These are phyloP conservation scores for Cercis canadensis DNA, from an alignment of 306 rosid genomes.

Conservation along the genomic window DNA sequence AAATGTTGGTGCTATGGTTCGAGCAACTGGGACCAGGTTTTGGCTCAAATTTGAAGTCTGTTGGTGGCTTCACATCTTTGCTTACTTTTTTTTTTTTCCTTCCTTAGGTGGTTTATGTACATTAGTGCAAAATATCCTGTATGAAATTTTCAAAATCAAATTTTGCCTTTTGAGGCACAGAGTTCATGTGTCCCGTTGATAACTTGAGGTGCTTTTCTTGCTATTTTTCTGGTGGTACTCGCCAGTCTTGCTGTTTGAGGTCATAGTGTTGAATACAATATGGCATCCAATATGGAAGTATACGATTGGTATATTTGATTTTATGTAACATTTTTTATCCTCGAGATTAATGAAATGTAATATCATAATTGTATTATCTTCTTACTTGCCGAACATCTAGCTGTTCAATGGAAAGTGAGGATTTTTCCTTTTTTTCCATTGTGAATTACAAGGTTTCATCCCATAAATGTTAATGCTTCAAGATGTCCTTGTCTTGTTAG, in stretches of 20 bases:
- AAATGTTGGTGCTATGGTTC: slow-evolving; percentile 47
- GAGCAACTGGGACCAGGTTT: slow-evolving; percentile 49
- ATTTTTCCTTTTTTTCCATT: background rate
- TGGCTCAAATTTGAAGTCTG: slow-evolving; percentile 45
- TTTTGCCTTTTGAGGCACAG: slow-evolving; percentile 55
- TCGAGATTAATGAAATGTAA: slow-evolving; percentile 22
- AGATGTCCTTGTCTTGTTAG: too few relatives aligned
- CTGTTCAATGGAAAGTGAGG: background rate
- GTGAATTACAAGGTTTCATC: background rate
- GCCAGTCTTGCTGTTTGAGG: slow-evolving; percentile 35
- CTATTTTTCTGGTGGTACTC: slow-evolving; percentile 28
- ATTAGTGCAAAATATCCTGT: slow-evolving; percentile 47
- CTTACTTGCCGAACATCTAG: background rate
- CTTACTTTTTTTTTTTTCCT: background rate
- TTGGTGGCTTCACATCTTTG: slow-evolving; percentile 42
- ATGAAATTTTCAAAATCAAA: slow-evolving; percentile 51
- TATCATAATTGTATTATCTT: background rate
- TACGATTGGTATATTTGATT: slow-evolving; percentile 39
- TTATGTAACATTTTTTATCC: slow-evolving; percentile 41
- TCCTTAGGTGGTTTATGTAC: slow-evolving; percentile 51
- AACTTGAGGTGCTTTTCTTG: slow-evolving; percentile 38
- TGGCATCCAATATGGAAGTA: slow-evolving; percentile 22
- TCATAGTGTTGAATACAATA: slow-evolving; percentile 30
- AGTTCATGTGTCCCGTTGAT: slow-evolving; percentile 38
- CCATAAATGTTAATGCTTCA: background rate